A percentile compares a stretch with the other conserved stretches of the same genome.
Conservation (phyloP, 139 green algal genomes). For the Chlamydomonas applanata region DNA sequence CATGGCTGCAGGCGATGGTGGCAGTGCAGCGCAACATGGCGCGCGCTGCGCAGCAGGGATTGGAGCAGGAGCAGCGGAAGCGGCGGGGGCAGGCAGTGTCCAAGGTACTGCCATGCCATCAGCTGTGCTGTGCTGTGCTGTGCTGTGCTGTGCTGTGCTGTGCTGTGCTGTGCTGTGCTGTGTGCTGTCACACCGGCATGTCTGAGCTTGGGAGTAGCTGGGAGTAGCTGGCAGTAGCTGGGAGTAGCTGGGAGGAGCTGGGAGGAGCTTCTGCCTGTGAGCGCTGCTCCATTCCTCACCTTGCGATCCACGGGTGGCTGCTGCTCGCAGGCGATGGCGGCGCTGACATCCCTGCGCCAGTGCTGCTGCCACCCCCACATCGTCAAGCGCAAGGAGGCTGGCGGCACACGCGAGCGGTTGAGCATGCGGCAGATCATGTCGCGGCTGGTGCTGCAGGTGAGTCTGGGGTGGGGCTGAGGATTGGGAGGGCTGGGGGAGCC, state of each 20-base stretch:
- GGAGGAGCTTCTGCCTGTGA: no score
- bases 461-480: background rate
- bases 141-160: no score
- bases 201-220: background rate
- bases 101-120: background rate
- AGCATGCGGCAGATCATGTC: constrained; percentile 19
- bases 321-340: background rate
- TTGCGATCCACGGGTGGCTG: no score
- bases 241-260: background rate
- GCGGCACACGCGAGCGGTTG: background rate
- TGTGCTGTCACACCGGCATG: no score
- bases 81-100: background rate
- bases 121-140: no score
- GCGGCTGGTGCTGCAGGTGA: background rate
- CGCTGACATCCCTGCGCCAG: constrained; percentile 21
- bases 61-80: background rate
- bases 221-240: background rate
- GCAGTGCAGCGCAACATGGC: constrained; percentile 1
- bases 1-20: background rate
- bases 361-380: constrained; percentile 34
- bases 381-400: background rate
- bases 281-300: no score
- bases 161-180: no score
- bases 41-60: background rate
- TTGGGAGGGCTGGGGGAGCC: no score